phyloP scores from a whole-genome alignment of 345 rosid species.

The Dovyalis caffra region DNA sequence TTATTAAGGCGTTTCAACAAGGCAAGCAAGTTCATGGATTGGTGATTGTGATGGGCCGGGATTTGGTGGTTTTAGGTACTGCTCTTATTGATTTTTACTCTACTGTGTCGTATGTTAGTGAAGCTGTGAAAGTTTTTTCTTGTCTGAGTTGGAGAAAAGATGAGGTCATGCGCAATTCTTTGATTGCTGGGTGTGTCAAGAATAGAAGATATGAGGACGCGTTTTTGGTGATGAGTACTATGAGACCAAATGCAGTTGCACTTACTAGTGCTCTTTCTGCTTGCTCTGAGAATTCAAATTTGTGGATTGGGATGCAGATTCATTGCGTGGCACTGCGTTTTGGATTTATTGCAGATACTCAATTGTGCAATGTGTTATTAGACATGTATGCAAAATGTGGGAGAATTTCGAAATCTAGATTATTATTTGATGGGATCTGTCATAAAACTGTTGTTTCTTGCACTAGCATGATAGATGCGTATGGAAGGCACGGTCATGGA shows the following conservation, averaged over 20 bases:
- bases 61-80: constrained; percentile 68
- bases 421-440: constrained; percentile 42
- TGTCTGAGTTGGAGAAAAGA: constrained; percentile 39
- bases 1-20: constrained; percentile 45
- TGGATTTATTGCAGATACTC: constrained; percentile 50
- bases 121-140: constrained; percentile 57
- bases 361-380: constrained; percentile 65
- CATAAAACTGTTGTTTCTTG: constrained; percentile 63
- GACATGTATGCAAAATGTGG: constrained; percentile 86
- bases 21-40: constrained; percentile 77
- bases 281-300: constrained; percentile 66
- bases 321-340: constrained; percentile 56
- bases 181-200: constrained; percentile 62
- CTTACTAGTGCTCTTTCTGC: constrained; percentile 65
- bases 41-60: constrained; percentile 64
- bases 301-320: constrained; percentile 69
- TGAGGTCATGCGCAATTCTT: constrained; percentile 56
- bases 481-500: constrained; percentile 65
- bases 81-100: constrained; percentile 72
- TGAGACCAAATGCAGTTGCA: constrained; percentile 57
- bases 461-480: constrained; percentile 79
- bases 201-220: constrained; percentile 56
- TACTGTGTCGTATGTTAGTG: constrained; percentile 39
- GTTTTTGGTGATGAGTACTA: constrained; percentile 39
- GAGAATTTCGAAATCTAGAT: constrained; percentile 38